phyloP scores from a whole-genome alignment of 1,284 basidiomycete genomes.

The Boletus hoseneyae region DNA sequence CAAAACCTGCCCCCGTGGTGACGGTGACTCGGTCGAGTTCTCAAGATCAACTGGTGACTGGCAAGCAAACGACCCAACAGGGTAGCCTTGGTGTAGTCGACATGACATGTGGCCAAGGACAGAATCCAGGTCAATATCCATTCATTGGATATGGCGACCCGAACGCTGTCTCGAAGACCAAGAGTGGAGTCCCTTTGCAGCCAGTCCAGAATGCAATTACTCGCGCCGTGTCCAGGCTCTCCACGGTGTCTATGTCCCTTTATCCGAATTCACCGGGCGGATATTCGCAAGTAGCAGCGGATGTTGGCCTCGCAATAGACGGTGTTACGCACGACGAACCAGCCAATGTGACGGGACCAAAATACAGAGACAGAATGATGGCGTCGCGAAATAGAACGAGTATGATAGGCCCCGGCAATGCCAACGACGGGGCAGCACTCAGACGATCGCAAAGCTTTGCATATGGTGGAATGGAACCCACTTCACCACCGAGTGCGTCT shows the following conservation, averaged over 20 bases:
- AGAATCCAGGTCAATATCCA: conserved; percentile 23
- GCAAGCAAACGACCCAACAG: conserved; percentile 4
- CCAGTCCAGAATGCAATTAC: conserved; percentile 36
- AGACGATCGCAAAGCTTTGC: conserved; percentile 43
- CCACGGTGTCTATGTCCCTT: conserved; percentile 49
- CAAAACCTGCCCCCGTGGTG: conserved; percentile 29
- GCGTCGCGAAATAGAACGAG: conserved; percentile 34
- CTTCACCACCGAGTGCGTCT: conserved; percentile 38
- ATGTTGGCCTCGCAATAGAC: conserved; percentile 46
- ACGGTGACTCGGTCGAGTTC: conserved; percentile 29
- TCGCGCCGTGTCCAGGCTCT: conserved; percentile 45
- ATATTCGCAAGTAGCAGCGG: conserved; percentile 25
- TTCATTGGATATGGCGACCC: conserved; percentile 22
- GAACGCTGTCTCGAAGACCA: conserved; percentile 21
- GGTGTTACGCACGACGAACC: conserved; percentile 45
- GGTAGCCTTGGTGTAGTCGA: conserved; percentile 1
- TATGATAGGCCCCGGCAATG: conserved; percentile 22
- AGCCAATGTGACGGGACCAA: conserved; percentile 26
- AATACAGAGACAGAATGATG: conserved; percentile 36
- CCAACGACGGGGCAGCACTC: conserved; percentile 24
- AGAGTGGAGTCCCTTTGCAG: conserved; percentile 30
- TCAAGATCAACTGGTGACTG: conserved; percentile 9
- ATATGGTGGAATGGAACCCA: conserved; percentile 53
- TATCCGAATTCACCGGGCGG: conserved; percentile 47
- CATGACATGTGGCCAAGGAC: conserved; percentile 4